Conservation (phyloP, 2,329 filamentous ascomycete species). For the Ophiostoma piceae region DNA sequence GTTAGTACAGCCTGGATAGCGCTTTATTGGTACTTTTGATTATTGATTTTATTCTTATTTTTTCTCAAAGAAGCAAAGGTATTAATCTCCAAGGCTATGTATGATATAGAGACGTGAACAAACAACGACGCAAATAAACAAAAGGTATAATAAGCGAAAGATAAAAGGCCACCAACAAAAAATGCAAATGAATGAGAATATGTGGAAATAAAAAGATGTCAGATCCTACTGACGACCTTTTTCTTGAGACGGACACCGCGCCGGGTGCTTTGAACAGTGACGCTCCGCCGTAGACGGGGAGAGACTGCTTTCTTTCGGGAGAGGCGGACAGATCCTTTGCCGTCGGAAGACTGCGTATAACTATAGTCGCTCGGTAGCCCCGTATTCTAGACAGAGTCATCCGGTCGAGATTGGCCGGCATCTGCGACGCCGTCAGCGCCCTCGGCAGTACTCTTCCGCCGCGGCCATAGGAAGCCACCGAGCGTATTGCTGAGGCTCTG, state of each 20-base stretch:
- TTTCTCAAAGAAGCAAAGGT: background rate
- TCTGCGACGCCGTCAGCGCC: background rate
- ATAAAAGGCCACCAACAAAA: background rate
- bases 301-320: background rate
- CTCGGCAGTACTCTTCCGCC: conserved; percentile 13
- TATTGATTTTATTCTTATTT: too few species aligned
- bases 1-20: background rate
- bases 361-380: background rate
- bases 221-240: background rate
- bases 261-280: background rate
- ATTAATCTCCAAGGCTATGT: background rate
- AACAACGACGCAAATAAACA: background rate
- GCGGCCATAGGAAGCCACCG: conserved; percentile 34
- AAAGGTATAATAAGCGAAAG: conserved; percentile 2
- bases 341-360: background rate
- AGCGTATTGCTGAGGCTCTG: conserved; percentile 39
- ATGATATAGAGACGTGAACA: background rate
- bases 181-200: background rate
- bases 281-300: background rate
- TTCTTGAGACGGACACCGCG: conserved; percentile 11
- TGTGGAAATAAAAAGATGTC: too few species aligned
- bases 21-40: background rate
- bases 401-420: background rate
- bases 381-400: background rate
- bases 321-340: background rate